phyloP scores from a whole-genome alignment of 176 grass and related monocot species.

The Typha latifolia region DNA sequence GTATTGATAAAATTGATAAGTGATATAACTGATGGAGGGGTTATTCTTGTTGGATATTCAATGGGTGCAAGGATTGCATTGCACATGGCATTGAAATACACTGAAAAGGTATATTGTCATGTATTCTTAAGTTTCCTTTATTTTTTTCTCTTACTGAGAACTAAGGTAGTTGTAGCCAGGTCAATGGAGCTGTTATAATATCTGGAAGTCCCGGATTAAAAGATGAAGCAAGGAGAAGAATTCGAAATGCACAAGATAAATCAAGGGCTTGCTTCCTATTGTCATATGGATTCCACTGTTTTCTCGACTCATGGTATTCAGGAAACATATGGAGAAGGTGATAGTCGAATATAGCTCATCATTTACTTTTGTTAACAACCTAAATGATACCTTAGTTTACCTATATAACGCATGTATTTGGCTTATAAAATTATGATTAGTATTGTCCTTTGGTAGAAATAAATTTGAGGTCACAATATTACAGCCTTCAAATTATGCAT shows the following conservation, averaged over 20 bases:
- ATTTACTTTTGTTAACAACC: constrained; percentile 2
- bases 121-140: neutral
- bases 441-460: too few species aligned
- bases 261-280: constrained; percentile 68
- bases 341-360: constrained; percentile 10
- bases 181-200: constrained; percentile 75
- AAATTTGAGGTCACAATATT: too few species aligned
- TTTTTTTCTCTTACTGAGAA: constrained; percentile 13
- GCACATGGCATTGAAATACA: constrained; percentile 67
- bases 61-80: constrained; percentile 97
- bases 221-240: constrained; percentile 46
- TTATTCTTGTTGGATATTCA: constrained; percentile 80
- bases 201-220: constrained; percentile 85
- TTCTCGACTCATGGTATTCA: constrained; percentile 79
- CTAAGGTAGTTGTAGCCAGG: constrained; percentile 38
- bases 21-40: constrained; percentile 47
- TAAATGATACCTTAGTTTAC: neutral
- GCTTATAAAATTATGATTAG: too few species aligned
- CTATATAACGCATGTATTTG: neutral
- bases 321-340: constrained; percentile 76
- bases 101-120: constrained; percentile 47
- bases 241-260: constrained; percentile 49
- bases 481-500: too few species aligned
- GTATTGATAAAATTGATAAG: constrained; percentile 57
- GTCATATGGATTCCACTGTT: constrained; percentile 54